These are phyloP conservation scores for Eucalyptus melliodora DNA, from an alignment of 345 rosid species.

Conservation along the genomic window DNA sequence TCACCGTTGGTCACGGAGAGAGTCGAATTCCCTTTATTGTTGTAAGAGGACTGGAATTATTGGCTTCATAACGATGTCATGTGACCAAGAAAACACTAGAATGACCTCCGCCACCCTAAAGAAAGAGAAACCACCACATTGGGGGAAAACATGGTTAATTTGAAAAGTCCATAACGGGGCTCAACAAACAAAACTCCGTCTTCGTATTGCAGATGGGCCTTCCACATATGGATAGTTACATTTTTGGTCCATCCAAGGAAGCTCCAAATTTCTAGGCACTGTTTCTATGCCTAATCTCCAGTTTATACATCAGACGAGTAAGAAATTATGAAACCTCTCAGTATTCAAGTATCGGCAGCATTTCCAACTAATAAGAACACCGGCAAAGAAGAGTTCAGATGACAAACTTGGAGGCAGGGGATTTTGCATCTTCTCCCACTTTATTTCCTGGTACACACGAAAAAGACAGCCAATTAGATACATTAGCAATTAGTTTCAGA, in stretches of 20 bases:
- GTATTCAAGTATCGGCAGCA: neutral
- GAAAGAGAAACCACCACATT: neutral
- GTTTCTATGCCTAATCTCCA: neutral
- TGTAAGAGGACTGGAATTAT: neutral
- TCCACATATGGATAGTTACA: neutral
- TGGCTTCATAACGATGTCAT: neutral
- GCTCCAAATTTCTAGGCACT: neutral
- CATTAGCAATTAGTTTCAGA: neutral
- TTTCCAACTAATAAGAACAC: neutral
- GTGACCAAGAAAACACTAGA: neutral
- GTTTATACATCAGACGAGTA: neutral
- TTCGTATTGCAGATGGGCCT: neutral
- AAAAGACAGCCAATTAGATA: neutral
- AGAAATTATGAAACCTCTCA: neutral
- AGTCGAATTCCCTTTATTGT: neutral
- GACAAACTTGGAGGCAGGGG: constrained; percentile 10
- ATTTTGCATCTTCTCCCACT: constrained; percentile 4
- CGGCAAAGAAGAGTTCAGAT: neutral
- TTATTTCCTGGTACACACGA: constrained; percentile 7
- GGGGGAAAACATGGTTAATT: neutral
- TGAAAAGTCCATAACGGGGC: neutral
- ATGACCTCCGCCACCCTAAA: neutral
- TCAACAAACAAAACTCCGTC: neutral
- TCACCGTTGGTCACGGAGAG: neutral
- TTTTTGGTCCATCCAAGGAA: neutral